Evolutionary conservation across 2,329 filamentous ascomycete species (phyloP).

Genomic region (Ophiostoma triangulosporum): DNA sequence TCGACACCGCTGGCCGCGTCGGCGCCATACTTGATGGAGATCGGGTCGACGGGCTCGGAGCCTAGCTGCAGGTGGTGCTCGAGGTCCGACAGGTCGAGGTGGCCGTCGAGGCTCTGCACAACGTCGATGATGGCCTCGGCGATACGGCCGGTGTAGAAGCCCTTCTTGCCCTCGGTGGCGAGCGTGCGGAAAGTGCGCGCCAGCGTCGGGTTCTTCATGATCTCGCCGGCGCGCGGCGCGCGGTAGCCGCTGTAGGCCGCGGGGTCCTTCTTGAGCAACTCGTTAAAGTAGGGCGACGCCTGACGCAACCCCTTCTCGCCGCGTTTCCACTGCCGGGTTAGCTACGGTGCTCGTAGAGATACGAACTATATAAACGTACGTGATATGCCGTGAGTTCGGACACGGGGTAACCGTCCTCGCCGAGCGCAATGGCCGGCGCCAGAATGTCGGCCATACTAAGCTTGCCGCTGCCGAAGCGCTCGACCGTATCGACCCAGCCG

Average conservation of each 20-base stretch:
- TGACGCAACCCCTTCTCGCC: slow-evolving; percentile 49
- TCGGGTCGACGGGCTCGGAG: slow-evolving; percentile 70
- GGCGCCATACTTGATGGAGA: slow-evolving; percentile 58
- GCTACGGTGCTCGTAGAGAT: neutral
- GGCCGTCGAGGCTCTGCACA: slow-evolving; percentile 60
- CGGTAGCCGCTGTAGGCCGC: slow-evolving; percentile 54
- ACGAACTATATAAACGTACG: neutral
- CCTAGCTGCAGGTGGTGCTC: slow-evolving; percentile 53
- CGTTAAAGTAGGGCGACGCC: slow-evolving; percentile 73
- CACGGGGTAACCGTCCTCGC: slow-evolving; percentile 80
- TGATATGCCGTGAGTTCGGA: slow-evolving; percentile 57
- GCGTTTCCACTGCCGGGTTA: slow-evolving; percentile 47
- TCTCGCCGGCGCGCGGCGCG: slow-evolving; percentile 66
- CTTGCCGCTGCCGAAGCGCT: slow-evolving; percentile 81
- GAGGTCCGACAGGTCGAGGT: slow-evolving; percentile 67
- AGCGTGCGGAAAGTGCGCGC: slow-evolving; percentile 70
- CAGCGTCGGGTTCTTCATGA: slow-evolving; percentile 74
- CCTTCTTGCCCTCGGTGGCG: slow-evolving; percentile 68
- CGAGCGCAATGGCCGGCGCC: slow-evolving; percentile 69
- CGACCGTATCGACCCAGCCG: slow-evolving; percentile 82
- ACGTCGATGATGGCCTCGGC: slow-evolving; percentile 72
- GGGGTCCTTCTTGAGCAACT: slow-evolving; percentile 74
- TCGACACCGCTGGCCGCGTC: slow-evolving; percentile 43
- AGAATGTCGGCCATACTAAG: slow-evolving; percentile 65
- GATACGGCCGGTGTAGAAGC: slow-evolving; percentile 79